Conservation (phyloP, 2,329 filamentous ascomycete species). For the Fusarium transvaalense region DNA sequence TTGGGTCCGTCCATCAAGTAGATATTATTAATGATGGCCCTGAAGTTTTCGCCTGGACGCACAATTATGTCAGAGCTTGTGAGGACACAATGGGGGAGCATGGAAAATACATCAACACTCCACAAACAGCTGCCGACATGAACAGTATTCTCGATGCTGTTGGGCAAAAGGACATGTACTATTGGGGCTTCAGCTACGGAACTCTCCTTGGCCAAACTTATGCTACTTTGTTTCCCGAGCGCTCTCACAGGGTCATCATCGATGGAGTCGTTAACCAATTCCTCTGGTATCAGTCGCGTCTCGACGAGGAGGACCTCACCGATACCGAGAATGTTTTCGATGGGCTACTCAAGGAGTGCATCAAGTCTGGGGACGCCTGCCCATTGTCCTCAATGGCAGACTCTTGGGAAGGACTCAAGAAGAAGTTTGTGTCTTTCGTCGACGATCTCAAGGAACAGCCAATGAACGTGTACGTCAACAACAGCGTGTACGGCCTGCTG, state of each 20-base stretch:
- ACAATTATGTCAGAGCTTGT: constrained; percentile 58
- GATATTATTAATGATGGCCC: constrained; percentile 53
- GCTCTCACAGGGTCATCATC: constrained; percentile 52
- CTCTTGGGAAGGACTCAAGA: constrained; percentile 53
- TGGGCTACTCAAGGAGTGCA: constrained; percentile 54
- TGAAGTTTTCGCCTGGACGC: constrained; percentile 57
- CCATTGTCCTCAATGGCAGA: constrained; percentile 55
- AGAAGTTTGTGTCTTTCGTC: constrained; percentile 52
- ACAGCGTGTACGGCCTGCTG: constrained; percentile 55
- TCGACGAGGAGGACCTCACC: constrained; percentile 46
- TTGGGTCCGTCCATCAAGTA: constrained; percentile 41
- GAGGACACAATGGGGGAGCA: constrained; percentile 60
- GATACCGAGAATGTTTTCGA: constrained; percentile 50
- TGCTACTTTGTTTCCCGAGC: constrained; percentile 54
- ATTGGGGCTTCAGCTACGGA: constrained; percentile 61
- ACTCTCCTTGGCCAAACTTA: constrained; percentile 58
- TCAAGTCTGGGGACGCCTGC: constrained; percentile 61
- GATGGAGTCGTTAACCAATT: constrained; percentile 54
- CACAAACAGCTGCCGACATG: constrained; percentile 65
- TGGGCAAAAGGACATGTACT: constrained; percentile 51
- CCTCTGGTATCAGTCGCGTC: constrained; percentile 50
- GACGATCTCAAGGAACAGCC: constrained; percentile 55
- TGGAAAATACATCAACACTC: constrained; percentile 61
- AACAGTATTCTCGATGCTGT: constrained; percentile 61
- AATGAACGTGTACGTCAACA: constrained; percentile 58